A percentile compares a stretch with the other conserved stretches of the same genome.
These are phyloP conservation scores for Lenzites betulinus DNA, from an alignment of 768 basidiomycete species.

Conservation along the genomic window DNA sequence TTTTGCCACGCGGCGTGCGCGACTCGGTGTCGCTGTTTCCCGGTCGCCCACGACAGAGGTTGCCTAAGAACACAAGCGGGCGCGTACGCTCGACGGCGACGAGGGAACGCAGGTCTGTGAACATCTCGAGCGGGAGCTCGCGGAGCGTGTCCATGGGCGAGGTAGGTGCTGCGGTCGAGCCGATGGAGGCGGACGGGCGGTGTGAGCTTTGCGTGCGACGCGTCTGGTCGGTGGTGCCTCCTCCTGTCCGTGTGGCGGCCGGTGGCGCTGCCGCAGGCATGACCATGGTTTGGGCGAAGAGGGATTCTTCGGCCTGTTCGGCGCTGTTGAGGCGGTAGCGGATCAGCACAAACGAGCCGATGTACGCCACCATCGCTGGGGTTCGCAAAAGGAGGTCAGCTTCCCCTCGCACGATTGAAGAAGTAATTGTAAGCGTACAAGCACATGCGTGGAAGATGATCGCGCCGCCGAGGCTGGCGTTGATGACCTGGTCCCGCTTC, in stretches of 20 bases:
- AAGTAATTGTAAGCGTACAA: slow-evolving; percentile 35
- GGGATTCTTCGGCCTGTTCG: slow-evolving; percentile 23
- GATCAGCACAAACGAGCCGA: slow-evolving; percentile 57
- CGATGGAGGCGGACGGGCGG: slow-evolving; percentile 3
- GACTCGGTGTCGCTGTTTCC: neutral
- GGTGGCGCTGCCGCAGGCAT: neutral
- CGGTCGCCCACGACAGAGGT: neutral
- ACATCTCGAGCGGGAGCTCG: slow-evolving; percentile 13
- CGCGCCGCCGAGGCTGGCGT: slow-evolving; percentile 21
- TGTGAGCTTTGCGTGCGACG: slow-evolving; percentile 4
- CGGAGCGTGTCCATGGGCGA: slow-evolving; percentile 19
- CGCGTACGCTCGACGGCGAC: slow-evolving; percentile 24
- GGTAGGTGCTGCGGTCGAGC: neutral
- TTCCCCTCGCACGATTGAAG: neutral
- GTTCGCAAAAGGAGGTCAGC: too few relatives aligned
- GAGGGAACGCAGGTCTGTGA: slow-evolving; percentile 23
- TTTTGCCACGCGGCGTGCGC: neutral
- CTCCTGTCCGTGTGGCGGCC: neutral
- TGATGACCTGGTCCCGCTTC: slow-evolving; percentile 19
- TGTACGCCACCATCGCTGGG: slow-evolving; percentile 49
- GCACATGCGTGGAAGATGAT: slow-evolving; percentile 49
- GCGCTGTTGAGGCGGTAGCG: slow-evolving; percentile 58
- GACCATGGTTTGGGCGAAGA: neutral
- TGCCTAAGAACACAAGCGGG: slow-evolving; percentile 20
- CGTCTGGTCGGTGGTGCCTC: neutral